A percentile compares a stretch with the other conserved stretches of the same genome.
Evolutionary conservation across 2,329 filamentous ascomycete species (phyloP).

Genomic region (Paraphoma chrysanthemicola): DNA sequence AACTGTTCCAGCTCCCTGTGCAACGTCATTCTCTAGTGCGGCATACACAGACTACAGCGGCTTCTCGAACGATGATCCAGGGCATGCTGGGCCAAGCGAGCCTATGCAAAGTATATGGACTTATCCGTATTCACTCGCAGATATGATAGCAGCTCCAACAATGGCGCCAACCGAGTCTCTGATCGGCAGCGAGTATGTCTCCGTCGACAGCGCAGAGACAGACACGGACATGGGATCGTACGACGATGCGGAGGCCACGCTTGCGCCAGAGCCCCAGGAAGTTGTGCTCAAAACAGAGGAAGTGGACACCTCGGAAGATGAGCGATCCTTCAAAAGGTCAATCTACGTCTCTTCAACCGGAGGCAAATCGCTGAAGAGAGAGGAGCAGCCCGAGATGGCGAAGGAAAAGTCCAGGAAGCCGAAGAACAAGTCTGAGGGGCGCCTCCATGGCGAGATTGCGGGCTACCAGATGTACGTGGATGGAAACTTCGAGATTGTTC

Average conservation of each 20-base stretch:
- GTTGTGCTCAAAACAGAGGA: conserved; percentile 31
- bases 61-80: conserved; percentile 12
- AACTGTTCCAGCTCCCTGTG: conserved; percentile 4
- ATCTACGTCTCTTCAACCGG: conserved; percentile 34
- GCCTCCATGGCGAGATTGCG: conserved; percentile 9
- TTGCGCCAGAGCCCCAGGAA: conserved; percentile 29
- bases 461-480: conserved; percentile 7
- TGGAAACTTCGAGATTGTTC: conserved; percentile 7
- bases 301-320: conserved; percentile 20
- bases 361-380: conserved; percentile 32
- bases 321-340: conserved; percentile 17
- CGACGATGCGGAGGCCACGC: conserved; percentile 15
- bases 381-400: conserved; percentile 8
- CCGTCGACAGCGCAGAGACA: conserved; percentile 10
- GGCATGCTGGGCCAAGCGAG: conserved; percentile 4
- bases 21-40: conserved; percentile 6
- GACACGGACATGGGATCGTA: conserved; percentile 18
- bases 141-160: conserved; percentile 11
- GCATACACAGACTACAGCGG: conserved; percentile 6
- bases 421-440: conserved; percentile 9
- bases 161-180: conserved; percentile 20
- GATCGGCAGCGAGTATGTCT: conserved; percentile 17
- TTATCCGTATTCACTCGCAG: conserved; percentile 5
- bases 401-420: conserved; percentile 15
- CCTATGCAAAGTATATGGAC: conserved; percentile 13